These are phyloP conservation scores for Stellera chamaejasme DNA, from an alignment of 345 rosid species.

Conservation along the genomic window DNA sequence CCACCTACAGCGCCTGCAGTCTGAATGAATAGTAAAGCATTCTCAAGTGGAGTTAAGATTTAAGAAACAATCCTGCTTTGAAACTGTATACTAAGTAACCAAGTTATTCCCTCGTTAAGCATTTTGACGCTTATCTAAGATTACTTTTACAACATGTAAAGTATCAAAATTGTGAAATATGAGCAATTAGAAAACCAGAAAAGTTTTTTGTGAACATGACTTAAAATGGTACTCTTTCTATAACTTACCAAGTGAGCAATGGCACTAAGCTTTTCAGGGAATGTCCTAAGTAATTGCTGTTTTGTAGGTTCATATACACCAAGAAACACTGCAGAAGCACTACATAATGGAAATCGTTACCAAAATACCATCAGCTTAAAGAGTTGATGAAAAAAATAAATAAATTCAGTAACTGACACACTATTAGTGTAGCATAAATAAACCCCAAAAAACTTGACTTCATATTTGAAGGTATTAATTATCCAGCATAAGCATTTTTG, in stretches of 20 bases:
- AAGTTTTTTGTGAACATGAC: neutral
- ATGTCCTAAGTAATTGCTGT: constrained; percentile 63
- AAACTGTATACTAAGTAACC: neutral
- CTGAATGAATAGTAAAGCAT: constrained; percentile 28
- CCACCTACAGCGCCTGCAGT: constrained; percentile 97
- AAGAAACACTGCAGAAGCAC: constrained; percentile 93
- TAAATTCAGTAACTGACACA: no score
- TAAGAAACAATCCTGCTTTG: neutral
- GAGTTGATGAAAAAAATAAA: neutral
- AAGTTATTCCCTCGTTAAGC: neutral
- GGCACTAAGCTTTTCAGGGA: constrained; percentile 86
- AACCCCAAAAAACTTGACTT: neutral
- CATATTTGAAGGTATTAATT: no score
- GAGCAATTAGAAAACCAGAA: neutral
- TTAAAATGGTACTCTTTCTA: neutral
- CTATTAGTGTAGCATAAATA: neutral
- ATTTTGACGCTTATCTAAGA: no score
- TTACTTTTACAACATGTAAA: no score
- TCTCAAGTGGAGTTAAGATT: neutral
- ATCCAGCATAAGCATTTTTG: neutral
- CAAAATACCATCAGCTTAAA: constrained; percentile 7
- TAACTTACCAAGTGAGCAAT: constrained; percentile 63
- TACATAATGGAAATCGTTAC: constrained; percentile 20
- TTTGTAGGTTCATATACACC: constrained; percentile 95
- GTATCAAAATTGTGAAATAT: neutral